These are phyloP conservation scores for Salix suchowensis DNA, from an alignment of 345 rosid genomes.

Conservation along the genomic window DNA sequence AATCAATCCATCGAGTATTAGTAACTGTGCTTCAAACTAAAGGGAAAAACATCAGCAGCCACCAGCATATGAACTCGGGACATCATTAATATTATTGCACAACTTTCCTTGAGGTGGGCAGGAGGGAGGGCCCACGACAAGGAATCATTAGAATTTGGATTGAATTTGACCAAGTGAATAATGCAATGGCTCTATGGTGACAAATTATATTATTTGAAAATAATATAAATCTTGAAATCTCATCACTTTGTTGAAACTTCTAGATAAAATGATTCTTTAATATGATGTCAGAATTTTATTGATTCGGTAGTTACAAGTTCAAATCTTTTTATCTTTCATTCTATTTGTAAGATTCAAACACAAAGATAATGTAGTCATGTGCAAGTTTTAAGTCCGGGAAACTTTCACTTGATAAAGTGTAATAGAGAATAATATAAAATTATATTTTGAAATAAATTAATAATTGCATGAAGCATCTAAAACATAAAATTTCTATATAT, in stretches of 20 bases:
- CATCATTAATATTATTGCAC: neutral
- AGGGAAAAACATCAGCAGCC: too few relatives aligned
- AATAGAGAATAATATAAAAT: too few relatives aligned
- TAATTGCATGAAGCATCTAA: neutral
- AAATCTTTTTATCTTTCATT: rapidly evolving
- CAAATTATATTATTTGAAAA: neutral
- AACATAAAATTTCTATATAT: neutral
- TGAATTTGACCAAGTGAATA: neutral
- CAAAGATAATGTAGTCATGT: too few relatives aligned
- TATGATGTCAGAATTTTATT: too few relatives aligned
- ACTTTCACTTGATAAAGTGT: too few relatives aligned
- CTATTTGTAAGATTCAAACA: too few relatives aligned
- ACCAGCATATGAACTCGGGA: neutral
- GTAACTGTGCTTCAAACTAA: too few relatives aligned
- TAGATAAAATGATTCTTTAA: too few relatives aligned
- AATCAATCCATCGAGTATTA: too few relatives aligned
- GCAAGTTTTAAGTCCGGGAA: too few relatives aligned
- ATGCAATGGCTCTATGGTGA: neutral
- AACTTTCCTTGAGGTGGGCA: neutral
- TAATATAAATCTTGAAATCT: too few relatives aligned
- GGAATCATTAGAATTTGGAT: neutral
- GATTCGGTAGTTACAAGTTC: rapidly evolving
- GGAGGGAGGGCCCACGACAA: neutral
- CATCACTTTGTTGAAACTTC: rapidly evolving
- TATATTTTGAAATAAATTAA: neutral